A percentile compares a stretch with the other conserved stretches of the same genome.
phyloP scores from a whole-genome alignment of 805 yeast species.

The Wickerhamiella alocasiicola region DNA sequence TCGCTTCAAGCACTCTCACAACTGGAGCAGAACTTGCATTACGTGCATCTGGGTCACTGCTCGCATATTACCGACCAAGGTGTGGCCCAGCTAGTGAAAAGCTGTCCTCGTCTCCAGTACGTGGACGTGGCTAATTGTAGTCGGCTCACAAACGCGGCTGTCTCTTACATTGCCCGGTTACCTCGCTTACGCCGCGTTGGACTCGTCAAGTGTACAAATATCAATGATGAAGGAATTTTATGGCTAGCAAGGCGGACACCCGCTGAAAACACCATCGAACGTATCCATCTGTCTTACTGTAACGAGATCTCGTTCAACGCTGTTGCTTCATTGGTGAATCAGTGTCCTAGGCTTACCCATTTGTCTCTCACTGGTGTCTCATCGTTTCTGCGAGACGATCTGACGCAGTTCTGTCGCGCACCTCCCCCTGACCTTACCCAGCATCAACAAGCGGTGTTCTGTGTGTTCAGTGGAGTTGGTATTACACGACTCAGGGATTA shows the following conservation, averaged over 20 bases:
- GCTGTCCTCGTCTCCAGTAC: conserved; percentile 77
- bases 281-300: conserved; percentile 90
- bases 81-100: conserved; percentile 56
- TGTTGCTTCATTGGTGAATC: conserved; percentile 55
- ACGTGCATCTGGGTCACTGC: conserved; percentile 91
- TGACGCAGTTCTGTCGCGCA: conserved; percentile 75
- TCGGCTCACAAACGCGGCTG: conserved; percentile 72
- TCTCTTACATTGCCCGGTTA: conserved; percentile 60
- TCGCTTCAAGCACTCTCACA: conserved; percentile 58
- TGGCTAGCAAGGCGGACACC: conserved; percentile 47
- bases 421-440: conserved; percentile 89
- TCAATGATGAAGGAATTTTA: conserved; percentile 72
- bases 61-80: conserved; percentile 81
- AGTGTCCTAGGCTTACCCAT: conserved; percentile 81
- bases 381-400: conserved; percentile 68
- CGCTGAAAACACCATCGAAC: conserved; percentile 68
- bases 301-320: conserved; percentile 68
- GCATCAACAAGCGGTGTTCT: conserved; percentile 71
- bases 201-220: conserved; percentile 76
- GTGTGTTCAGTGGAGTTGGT: conserved; percentile 89
- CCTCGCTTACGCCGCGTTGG: conserved; percentile 84
- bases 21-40: conserved; percentile 70
- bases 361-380: conserved; percentile 83
- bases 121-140: conserved; percentile 92
- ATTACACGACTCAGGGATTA: conserved; percentile 64